Base-by-base conservation (phyloP, 805 yeast species). In the Lachancea meyersii region DNA sequence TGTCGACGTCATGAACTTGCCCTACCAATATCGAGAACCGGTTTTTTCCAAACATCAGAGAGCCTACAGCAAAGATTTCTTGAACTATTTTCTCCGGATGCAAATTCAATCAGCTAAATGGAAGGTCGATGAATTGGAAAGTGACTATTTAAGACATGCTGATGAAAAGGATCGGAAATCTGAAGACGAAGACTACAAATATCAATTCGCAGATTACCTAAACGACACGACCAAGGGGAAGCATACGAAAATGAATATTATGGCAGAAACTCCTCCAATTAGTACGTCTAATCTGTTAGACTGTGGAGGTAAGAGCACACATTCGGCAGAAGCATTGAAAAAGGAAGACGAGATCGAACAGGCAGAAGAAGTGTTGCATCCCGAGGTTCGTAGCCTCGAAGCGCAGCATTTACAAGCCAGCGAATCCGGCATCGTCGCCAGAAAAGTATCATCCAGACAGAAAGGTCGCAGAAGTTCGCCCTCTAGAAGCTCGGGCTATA, bases 31-130 rank as follows among this genome's bases (percentile, higher is more conserved):
- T 5, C 48, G 70, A 36, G 54, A 52, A 33, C 63, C 64, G 4
- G 61, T 61, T 2, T 59, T 65, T 40, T 54, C 57, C 6, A 48
- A 52, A 20, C 54, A 65, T 35, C 58, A 64, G 33, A 58, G 49
- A 40, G 49, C 52, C 1, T 51, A 53, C 34, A 46, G 57, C 7
- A 50, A 52, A 31, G 56, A 54, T 9, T 59, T 54, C 31, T 47
- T 53, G 31, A 47, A 53, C 17, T 59, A 49, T 30, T 59, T 53
- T 32, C 44, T 59, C 20, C 47, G 49, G 19, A 58, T 58, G 62
- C 65, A 61, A 40, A 50, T 60, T 20, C 60, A 60, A 38, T 44
- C 48, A 22, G 46, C 51, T 6, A 52, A 53, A 36, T 48, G 55
- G 52, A 50, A 52, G 36, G 54, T 57, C 2, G 46, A 48, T 10